Evolutionary conservation across 352 stramenopile genomes (phyloP), one percentile per base, ranked within the genome.

Genomic region (Pythium rhizo-oryzae): DNA sequence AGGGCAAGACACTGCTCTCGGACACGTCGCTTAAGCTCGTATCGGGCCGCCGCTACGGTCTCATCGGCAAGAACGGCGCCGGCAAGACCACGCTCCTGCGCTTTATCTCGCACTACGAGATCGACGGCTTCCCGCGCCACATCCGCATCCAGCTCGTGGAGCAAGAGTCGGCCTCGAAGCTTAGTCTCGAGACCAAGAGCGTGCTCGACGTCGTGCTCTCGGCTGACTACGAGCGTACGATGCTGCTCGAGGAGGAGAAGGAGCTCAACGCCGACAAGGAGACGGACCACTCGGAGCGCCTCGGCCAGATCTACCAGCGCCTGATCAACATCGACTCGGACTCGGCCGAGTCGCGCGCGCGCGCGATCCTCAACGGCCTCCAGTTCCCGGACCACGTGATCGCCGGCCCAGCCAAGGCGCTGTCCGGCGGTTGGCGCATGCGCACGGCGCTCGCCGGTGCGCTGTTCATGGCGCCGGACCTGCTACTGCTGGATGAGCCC

Each of bases 11-110:
- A 67, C 74, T 97, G 60, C 78, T 98, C 37, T 82, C 79, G 25
- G 84, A 94, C 69, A 95, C 91, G 59, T 67, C 90, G 60, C 81
- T 98, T 33, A 96, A 96, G 78, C 85, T 98, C 58, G 77, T 93
- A 21, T 71, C 80, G 23, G 91, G 90, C 19, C 81, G 87, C 13
- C 84, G 90, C 8, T 97, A 99, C 72, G 94, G 96, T 65, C 84
- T 99, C 23, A 93, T 98, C 43, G 97, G 97, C 49, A 98, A 98
- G 76, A 94, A 96, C 70, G 86, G 87, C 33, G 80, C 80, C 5
- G 93, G 94, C n/a, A 99, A 99, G 74, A 99, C 97, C 47, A 99
- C 97, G 24, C 76, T 99, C 33, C 75, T 99, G 28, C 91, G 97
- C 54, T 95, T 92, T 64, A 99, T 99, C 71, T 97, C 96, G 35